These are phyloP conservation scores for Lachnellula arida DNA, from an alignment of 2,329 filamentous ascomycete species.

Conservation along the genomic window DNA sequence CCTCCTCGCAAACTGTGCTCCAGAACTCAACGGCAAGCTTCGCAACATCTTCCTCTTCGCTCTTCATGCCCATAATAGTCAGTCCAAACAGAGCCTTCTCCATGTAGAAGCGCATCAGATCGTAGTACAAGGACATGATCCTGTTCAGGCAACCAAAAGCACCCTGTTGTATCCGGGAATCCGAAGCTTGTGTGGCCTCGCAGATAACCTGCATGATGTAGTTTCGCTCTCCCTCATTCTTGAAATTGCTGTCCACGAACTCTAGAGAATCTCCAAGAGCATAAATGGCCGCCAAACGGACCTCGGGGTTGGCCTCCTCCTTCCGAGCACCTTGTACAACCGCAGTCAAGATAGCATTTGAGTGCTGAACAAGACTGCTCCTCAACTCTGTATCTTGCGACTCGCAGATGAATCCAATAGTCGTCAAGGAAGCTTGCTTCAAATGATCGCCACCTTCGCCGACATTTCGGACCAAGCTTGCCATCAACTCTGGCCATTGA, in stretches of 20 bases:
- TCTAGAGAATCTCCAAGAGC: conserved; percentile 95
- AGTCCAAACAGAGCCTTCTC: conserved; percentile 98
- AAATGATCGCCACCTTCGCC: conserved; percentile 79
- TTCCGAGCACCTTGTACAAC: conserved; percentile 97
- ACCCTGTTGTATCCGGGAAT: conserved; percentile 88
- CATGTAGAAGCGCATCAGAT: conserved; percentile 99
- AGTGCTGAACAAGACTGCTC: conserved; percentile 75
- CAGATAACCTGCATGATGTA: conserved; percentile 99
- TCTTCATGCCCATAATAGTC: conserved; percentile 98
- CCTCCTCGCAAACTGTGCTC: conserved; percentile 99
- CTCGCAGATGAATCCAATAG: conserved; percentile 99
- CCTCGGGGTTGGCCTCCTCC: conserved; percentile 87
- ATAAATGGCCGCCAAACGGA: conserved; percentile 87
- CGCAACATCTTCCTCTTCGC: conserved; percentile 91
- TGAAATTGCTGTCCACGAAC: conserved; percentile 97
- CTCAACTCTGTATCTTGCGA: conserved; percentile 85
- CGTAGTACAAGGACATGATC: conserved; percentile 98
- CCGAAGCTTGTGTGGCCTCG: conserved; percentile 92
- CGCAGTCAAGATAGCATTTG: conserved; percentile 95
- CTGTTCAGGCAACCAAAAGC: conserved; percentile 96
- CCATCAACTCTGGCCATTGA: conserved; percentile 92
- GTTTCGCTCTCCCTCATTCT: conserved; percentile 97
- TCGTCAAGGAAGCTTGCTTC: conserved; percentile 89
- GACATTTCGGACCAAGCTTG: conserved; percentile 84
- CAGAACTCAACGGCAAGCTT: conserved; percentile 99